A percentile compares a stretch with the other conserved stretches of the same genome.
Conservation (phyloP, 2,329 filamentous ascomycete species). For the Trichoderma hamatum region DNA sequence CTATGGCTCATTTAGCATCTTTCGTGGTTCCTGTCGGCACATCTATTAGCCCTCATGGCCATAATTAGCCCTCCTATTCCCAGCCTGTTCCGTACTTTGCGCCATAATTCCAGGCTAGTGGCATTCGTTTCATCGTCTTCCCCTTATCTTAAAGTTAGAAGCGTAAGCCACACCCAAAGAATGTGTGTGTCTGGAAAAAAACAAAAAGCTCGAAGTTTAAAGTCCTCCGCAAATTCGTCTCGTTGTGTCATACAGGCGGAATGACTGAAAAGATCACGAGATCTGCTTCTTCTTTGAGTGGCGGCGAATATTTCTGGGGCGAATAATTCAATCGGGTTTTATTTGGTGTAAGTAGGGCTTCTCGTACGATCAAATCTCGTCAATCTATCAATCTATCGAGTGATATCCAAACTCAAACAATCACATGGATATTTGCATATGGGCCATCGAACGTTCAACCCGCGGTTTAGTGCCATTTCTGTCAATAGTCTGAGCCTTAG, state of each 20-base stretch:
- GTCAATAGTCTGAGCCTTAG: conserved; percentile 3
- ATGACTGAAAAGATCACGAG: background rate
- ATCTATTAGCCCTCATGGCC: conserved; percentile 8
- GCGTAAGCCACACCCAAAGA: conserved; percentile 8
- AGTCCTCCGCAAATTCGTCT: background rate
- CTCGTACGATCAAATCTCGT: background rate
- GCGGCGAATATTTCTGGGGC: background rate
- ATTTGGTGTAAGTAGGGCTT: background rate
- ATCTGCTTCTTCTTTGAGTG: background rate
- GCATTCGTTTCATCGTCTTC: background rate
- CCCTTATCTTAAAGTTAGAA: conserved; percentile 8
- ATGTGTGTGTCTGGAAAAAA: background rate
- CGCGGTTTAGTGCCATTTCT: conserved; percentile 3
- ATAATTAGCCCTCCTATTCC: conserved; percentile 4
- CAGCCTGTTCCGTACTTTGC: conserved; percentile 6
- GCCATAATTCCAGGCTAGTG: conserved; percentile 1
- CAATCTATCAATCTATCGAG: background rate
- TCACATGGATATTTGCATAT: background rate
- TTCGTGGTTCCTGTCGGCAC: background rate
- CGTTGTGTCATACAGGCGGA: background rate
- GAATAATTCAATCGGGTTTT: background rate
- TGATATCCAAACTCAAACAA: background rate
- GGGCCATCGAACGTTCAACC: background rate
- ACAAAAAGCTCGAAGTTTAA: conserved; percentile 8
- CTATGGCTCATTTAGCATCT: background rate